Base-by-base conservation (phyloP, 495 filamentous ascomycete species). In the Aspergillus kassunensis region DNA sequence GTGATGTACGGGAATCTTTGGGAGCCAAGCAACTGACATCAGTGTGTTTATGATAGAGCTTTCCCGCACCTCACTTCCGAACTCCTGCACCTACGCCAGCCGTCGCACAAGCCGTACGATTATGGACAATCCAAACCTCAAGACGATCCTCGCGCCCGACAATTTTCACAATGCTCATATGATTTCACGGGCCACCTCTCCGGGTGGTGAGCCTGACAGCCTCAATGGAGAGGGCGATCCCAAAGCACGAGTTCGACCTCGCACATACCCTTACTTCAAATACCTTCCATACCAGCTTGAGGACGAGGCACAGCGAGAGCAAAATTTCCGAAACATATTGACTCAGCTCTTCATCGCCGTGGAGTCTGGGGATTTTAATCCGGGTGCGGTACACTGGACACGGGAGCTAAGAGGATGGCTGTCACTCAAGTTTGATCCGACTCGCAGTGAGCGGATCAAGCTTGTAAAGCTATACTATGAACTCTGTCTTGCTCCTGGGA, bases 331-430 rank as follows among this genome's bases (percentile, higher is more conserved):
- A 8, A 89, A 91, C 68, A 96, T 96, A 51, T 71, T 97, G 60
- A 90, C 89, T 60, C 87, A 95, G 58, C 85, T 99, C 21, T 97
- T 95, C 63, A 86, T 96, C 61, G 79, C 91, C 23, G 80, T 97
- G 53, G 85, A 90, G 65, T 86, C 93, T 13, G 90, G 95, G 29
- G 95, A 99, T 66, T 97, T 97, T 68, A 81, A 85, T 44, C 88
- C 93, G 0, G 95, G 93, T 13, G 93, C 93, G 11, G 78, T 95
- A 18, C 91, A 97, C 69, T 99, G 95, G 95, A 97, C 93, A 47
- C 83, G 93, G 58, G 92, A 97, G 77, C 83, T 99, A 18, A 81
- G 90, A 63, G 90, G 87, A 71, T 99, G 93, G 95, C 76, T 99
- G 20, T 85, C 85, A 8, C 80, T 97, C 63, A 99, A 99, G 72